Conservation (phyloP, 1,284 basidiomycete genomes). For the Cutaneotrichosporon cutaneum region DNA sequence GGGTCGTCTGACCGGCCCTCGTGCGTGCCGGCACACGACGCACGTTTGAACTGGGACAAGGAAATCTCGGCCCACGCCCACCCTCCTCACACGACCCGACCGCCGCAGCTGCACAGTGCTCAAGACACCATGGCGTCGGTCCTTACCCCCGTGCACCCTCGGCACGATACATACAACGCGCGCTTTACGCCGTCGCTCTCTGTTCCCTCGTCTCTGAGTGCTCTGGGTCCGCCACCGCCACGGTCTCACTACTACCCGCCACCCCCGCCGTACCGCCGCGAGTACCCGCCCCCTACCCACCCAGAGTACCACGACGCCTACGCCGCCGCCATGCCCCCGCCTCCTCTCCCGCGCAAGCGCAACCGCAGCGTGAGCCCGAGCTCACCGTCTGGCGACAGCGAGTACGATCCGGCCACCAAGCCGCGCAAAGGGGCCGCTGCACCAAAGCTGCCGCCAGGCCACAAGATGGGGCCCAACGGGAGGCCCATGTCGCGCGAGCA, state of each 20-base stretch:
- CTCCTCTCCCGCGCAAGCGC: slow-evolving; percentile 30
- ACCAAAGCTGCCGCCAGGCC: not conserved
- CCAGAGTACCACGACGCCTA: not conserved
- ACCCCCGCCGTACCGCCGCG: not conserved
- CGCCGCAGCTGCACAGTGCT: not conserved
- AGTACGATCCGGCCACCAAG: slow-evolving; percentile 26
- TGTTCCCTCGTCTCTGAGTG: not conserved
- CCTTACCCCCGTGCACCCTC: not conserved
- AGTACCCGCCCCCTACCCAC: not conserved
- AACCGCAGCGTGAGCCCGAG: slow-evolving; percentile 17
- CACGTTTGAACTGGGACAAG: slow-evolving; percentile 8
- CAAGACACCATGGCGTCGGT: slow-evolving; percentile 10
- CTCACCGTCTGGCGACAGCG: slow-evolving; percentile 31
- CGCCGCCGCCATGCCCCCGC: slow-evolving; percentile 25
- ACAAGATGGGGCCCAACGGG: slow-evolving; percentile 22
- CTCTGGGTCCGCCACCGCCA: not conserved
- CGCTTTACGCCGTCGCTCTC: not conserved
- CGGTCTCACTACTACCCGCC: not conserved
- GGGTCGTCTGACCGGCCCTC: slow-evolving; percentile 12
- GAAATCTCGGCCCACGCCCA: not conserved
- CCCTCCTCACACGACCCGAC: slow-evolving; percentile 7
- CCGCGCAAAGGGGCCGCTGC: not conserved
- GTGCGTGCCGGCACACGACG: slow-evolving; percentile 8
- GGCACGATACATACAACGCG: slow-evolving; percentile 10
- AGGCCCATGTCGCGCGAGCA: slow-evolving; percentile 42